These are phyloP conservation scores for Gnaphalium uliginosum DNA, from an alignment of 129 eudicot species.

Conservation along the genomic window DNA sequence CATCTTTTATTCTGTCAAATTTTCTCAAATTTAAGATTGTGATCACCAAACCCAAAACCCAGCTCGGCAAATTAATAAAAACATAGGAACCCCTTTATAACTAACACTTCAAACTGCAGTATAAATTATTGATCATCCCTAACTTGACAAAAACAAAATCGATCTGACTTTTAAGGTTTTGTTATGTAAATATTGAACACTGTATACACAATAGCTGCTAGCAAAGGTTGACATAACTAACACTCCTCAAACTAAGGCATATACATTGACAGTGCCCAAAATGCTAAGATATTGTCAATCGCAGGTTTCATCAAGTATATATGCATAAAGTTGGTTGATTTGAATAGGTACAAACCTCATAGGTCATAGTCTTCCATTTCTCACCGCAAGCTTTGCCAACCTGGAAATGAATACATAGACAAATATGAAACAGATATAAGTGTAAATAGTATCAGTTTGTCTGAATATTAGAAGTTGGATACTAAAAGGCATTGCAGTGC, in stretches of 20 bases:
- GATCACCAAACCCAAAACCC: neutral
- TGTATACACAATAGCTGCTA: neutral
- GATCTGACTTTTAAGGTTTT: neutral
- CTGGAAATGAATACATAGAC: slow-evolving; percentile 39
- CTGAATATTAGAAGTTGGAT: neutral
- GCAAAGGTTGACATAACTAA: neutral
- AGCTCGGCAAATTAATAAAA: no score
- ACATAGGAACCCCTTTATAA: no score
- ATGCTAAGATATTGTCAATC: neutral
- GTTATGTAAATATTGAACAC: neutral
- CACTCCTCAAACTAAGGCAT: neutral
- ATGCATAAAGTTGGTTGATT: neutral
- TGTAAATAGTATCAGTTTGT: slow-evolving; percentile 7
- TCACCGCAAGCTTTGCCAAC: slow-evolving; percentile 95
- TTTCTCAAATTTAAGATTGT: neutral
- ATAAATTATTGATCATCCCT: no score
- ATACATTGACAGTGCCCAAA: neutral
- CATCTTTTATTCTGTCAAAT: neutral
- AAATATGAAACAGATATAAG: slow-evolving; percentile 2
- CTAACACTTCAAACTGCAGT: no score
- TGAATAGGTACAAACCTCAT: slow-evolving; percentile 58
- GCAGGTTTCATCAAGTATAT: neutral
- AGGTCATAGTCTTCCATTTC: slow-evolving; percentile 92
- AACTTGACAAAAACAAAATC: neutral
- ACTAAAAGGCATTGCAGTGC: slow-evolving; percentile 18